These are phyloP conservation scores for Myxozyma neglecta DNA, from an alignment of 805 yeast genomes.

Conservation along the genomic window DNA sequence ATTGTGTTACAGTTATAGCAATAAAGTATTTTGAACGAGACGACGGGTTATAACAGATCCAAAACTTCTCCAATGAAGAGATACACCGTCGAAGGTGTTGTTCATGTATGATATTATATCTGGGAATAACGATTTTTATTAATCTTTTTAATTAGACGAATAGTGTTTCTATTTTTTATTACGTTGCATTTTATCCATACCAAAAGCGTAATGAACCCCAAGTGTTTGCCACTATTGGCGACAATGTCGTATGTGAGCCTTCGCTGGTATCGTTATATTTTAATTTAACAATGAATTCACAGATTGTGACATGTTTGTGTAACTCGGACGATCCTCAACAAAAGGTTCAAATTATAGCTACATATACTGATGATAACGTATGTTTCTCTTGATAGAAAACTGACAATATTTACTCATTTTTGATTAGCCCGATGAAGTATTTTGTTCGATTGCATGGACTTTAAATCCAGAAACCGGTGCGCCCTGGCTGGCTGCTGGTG, in stretches of 20 bases:
- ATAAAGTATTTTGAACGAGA: not conserved
- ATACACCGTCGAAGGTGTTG: slow-evolving; percentile 7
- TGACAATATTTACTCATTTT: no score
- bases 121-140: not conserved
- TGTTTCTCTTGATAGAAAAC: not conserved
- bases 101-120: slow-evolving; percentile 5
- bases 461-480: slow-evolving; percentile 13
- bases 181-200: slow-evolving; percentile 19
- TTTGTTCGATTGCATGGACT: slow-evolving; percentile 27
- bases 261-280: not conserved
- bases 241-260: slow-evolving; percentile 12
- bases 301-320: slow-evolving; percentile 17
- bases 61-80: not conserved
- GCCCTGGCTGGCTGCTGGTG: slow-evolving; percentile 29
- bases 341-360: slow-evolving; percentile 11
- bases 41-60: no score
- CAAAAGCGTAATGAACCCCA: slow-evolving; percentile 3
- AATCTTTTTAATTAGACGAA: slow-evolving; percentile 4
- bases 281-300: not conserved
- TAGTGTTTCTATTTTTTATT: slow-evolving; percentile 21
- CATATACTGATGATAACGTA: slow-evolving; percentile 24
- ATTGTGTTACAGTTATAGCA: not conserved
- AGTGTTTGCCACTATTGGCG: slow-evolving; percentile 26
- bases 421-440: slow-evolving; percentile 22
- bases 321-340: slow-evolving; percentile 1